These are phyloP conservation scores for Tuber aestivum DNA, from an alignment of 495 filamentous ascomycete species.

Conservation along the genomic window DNA sequence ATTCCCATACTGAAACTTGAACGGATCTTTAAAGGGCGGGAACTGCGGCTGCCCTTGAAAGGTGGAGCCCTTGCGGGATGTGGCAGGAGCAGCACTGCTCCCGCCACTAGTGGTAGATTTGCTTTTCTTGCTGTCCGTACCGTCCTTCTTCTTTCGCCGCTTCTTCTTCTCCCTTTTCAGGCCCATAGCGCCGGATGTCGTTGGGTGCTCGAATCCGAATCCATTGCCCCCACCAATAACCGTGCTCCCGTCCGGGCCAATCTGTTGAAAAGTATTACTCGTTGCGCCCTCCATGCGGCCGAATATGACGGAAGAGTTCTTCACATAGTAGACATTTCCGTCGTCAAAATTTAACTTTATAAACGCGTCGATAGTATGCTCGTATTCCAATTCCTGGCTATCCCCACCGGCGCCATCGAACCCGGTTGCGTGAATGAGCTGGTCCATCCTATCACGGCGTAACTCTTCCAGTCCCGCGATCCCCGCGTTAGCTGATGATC, in stretches of 20 bases:
- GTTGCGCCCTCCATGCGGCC: slow-evolving; percentile 36
- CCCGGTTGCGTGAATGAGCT: slow-evolving; percentile 35
- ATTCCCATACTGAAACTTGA: neutral
- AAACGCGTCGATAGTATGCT: slow-evolving; percentile 38
- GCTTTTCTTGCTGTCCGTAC: neutral
- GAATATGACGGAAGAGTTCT: slow-evolving; percentile 36
- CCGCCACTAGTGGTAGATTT: slow-evolving; percentile 25
- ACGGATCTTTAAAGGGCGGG: slow-evolving; percentile 28
- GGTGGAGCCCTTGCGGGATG: neutral
- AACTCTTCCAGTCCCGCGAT: slow-evolving; percentile 40
- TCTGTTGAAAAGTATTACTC: slow-evolving; percentile 25
- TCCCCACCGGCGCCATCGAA: slow-evolving; percentile 1
- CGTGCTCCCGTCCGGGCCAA: slow-evolving; percentile 39
- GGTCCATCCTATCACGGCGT: slow-evolving; percentile 13
- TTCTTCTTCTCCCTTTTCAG: slow-evolving; percentile 41
- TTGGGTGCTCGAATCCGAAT: slow-evolving; percentile 32
- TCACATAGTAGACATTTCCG: slow-evolving; percentile 42
- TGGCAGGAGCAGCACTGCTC: slow-evolving; percentile 14
- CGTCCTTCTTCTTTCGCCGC: slow-evolving; percentile 39
- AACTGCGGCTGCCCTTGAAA: slow-evolving; percentile 2
- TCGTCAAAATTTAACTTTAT: slow-evolving; percentile 41
- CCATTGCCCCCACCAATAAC: slow-evolving; percentile 28
- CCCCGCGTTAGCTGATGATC: slow-evolving; percentile 36
- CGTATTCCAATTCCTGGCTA: neutral
- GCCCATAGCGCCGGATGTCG: slow-evolving; percentile 32